Evolutionary conservation across 2,329 filamentous ascomycete genomes (phyloP).

Genomic region (Monilinia fructigena): DNA sequence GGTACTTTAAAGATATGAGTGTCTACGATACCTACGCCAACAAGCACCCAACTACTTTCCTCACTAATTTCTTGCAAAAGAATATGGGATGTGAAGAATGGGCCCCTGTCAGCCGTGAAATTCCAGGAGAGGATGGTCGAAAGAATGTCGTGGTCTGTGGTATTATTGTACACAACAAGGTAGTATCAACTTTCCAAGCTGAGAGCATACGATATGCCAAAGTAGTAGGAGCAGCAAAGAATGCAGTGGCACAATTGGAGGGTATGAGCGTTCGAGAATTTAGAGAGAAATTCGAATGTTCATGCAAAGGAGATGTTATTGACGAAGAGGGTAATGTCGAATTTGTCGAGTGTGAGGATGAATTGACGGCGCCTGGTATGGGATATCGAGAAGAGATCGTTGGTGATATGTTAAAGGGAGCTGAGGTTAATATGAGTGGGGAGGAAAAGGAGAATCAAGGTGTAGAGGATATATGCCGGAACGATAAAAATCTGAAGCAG

Average conservation of each 20-base stretch:
- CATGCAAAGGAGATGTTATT: slow-evolving; percentile 48
- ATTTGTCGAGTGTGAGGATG: slow-evolving; percentile 18
- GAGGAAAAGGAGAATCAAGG: neutral
- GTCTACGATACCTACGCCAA: slow-evolving; percentile 86
- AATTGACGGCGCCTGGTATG: neutral
- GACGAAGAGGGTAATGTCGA: slow-evolving; percentile 15
- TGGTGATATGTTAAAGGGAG: neutral
- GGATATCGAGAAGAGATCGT: slow-evolving; percentile 14
- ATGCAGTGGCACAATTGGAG: slow-evolving; percentile 51
- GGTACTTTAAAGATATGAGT: slow-evolving; percentile 81
- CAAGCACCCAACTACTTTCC: slow-evolving; percentile 77
- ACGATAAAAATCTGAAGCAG: neutral
- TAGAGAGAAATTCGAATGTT: slow-evolving; percentile 58
- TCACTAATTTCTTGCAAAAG: slow-evolving; percentile 62
- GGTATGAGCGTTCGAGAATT: slow-evolving; percentile 56
- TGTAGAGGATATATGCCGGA: neutral
- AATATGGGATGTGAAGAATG: slow-evolving; percentile 65
- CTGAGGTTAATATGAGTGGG: neutral
- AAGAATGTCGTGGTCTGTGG: slow-evolving; percentile 63
- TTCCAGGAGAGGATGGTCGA: slow-evolving; percentile 42
- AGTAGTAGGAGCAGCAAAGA: slow-evolving; percentile 61
- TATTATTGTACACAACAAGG: slow-evolving; percentile 70
- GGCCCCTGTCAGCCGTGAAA: slow-evolving; percentile 47
- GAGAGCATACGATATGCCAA: slow-evolving; percentile 73
- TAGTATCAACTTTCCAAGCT: slow-evolving; percentile 61